Evolutionary conservation across 257 asterid genomes (phyloP), one percentile per base, ranked within the genome.

Genomic region (Solanum boliviense): DNA sequence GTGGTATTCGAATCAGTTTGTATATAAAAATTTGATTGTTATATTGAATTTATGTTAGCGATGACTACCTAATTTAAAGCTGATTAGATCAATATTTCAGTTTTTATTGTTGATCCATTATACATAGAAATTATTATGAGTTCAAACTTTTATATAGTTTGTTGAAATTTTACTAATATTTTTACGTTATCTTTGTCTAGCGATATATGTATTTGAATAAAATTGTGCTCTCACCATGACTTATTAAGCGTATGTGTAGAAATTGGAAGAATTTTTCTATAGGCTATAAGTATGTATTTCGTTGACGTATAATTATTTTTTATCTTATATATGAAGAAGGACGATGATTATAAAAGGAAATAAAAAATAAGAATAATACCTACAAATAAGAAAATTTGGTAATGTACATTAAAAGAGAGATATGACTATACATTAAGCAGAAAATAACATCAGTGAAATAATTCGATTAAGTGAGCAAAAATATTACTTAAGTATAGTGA

Each of bases 1-100:
- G 11, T 71, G 12, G 5, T 31, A 5, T 71, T 31, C 41, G n/a
- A 1, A 13, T 31, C 39, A 31, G 5, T 71, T 71, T 31, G 13
- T 16, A 2, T 71, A 15, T 71, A 7, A 25, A 9, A 4, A 0
- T 16, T 68, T 68, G 35, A 27, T 13, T 68, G 2, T 67, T 25
- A 27, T 27, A 68, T 68, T 0, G 5, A 68, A 27, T 27, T 0
- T 6, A 68, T 27, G 21, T 68, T 68, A 29, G 36, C 21, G 5
- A 27, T 1, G 2, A 35, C 0, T 1, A 70, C 6, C 0, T 31
- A 12, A 15, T 31, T 31, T 0, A 31, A 71, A 31, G 2, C 1
- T 31, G 11, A 68, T 68, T 32, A 13, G 20, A 25, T 67, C 9
- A 67, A 27, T 13, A 67, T 67, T 67, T 67, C 6, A 5, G 2